Evolutionary conservation across 495 filamentous ascomycete genomes (phyloP).

Genomic region (Corynascus novoguineensis): DNA sequence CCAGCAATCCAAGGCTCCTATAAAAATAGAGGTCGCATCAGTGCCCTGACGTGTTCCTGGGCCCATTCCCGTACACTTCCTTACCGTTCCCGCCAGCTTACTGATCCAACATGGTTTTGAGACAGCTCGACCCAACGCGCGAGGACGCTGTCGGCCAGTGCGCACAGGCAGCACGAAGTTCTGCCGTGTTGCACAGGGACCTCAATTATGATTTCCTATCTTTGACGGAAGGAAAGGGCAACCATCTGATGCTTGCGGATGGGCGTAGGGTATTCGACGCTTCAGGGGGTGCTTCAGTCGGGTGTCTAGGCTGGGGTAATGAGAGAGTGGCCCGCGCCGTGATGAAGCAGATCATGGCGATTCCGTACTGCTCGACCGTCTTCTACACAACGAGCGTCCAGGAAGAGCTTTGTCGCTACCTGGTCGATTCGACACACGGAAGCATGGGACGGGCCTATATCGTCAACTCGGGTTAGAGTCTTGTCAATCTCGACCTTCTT

Average conservation of each 20-base stretch:
- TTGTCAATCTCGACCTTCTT: neutral
- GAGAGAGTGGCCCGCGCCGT: constrained; percentile 42
- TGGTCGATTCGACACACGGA: constrained; percentile 43
- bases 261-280: constrained; percentile 62
- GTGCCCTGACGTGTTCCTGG: neutral
- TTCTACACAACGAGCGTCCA: constrained; percentile 40
- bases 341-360: constrained; percentile 33
- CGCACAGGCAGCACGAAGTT: constrained; percentile 12
- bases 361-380: constrained; percentile 41
- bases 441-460: constrained; percentile 45
- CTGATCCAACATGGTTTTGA: constrained; percentile 21
- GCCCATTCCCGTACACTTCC: neutral
- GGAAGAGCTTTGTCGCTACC: constrained; percentile 37
- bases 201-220: constrained; percentile 25
- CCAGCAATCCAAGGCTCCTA: constrained; percentile 7
- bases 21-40: constrained; percentile 3
- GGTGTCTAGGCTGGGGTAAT: constrained; percentile 48
- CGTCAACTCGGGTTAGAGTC: constrained; percentile 53
- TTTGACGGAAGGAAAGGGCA: constrained; percentile 30
- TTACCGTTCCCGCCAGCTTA: neutral
- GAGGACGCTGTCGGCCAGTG: neutral
- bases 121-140: constrained; percentile 12
- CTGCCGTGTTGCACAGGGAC: constrained; percentile 35
- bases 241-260: constrained; percentile 46
- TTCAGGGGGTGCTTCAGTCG: constrained; percentile 50